Evolutionary conservation across 179 eudicot species (phyloP).

Genomic region (Beta corolliflora): DNA sequence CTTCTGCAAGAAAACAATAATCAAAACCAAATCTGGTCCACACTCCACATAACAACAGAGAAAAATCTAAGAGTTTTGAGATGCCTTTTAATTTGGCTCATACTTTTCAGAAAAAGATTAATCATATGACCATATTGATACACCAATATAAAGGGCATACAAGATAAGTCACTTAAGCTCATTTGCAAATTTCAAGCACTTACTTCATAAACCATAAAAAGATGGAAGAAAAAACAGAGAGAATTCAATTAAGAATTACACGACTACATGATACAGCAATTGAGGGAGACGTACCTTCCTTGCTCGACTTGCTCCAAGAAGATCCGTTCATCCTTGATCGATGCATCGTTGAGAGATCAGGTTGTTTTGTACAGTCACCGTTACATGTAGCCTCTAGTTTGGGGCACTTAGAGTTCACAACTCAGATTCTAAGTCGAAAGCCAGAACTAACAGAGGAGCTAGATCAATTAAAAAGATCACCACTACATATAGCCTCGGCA

Average conservation of each 20-base stretch:
- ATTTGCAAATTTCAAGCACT: not conserved
- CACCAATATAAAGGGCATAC: not conserved
- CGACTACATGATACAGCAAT: conserved; percentile 18
- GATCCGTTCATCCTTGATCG: conserved; percentile 1
- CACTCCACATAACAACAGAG: too few relatives aligned
- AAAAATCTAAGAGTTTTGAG: too few relatives aligned
- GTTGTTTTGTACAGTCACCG: not conserved
- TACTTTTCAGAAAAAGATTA: too few relatives aligned
- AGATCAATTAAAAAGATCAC: conserved; percentile 14
- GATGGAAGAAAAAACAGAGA: conserved; percentile 13
- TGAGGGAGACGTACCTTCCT: conserved; percentile 16
- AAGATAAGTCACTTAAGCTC: too few relatives aligned
- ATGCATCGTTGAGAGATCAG: not conserved
- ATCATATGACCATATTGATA: not conserved
- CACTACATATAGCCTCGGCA: conserved; percentile 41
- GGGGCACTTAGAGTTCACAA: conserved; percentile 9
- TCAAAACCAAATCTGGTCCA: too few relatives aligned
- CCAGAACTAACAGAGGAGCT: conserved; percentile 4
- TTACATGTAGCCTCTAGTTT: conserved; percentile 7
- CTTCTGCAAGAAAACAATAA: too few relatives aligned
- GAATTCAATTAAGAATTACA: not conserved
- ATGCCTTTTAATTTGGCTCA: too few relatives aligned
- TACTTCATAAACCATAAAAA: not conserved
- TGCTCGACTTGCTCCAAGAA: conserved; percentile 2
- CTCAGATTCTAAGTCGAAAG: not conserved